A percentile compares a stretch with the other conserved stretches of the same genome.
These are phyloP conservation scores for Plasmodium inui DNA, from an alignment of 169 alveolate species.

Conservation along the genomic window DNA sequence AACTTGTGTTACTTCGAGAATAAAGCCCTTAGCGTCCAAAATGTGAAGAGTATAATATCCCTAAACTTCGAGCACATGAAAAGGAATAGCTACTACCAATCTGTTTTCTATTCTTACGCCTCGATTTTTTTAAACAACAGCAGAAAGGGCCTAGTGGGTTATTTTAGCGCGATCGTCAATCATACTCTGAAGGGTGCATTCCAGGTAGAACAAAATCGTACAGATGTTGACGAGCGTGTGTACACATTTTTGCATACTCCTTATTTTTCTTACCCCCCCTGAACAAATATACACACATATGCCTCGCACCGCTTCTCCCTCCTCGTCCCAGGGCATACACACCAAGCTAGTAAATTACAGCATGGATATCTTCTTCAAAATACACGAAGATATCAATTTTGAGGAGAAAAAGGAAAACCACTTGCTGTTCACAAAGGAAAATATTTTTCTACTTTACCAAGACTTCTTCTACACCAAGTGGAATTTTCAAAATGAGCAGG, in stretches of 20 bases:
- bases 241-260: not conserved
- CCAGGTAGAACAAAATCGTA: conserved; percentile 5
- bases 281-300: not conserved
- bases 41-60: conserved; percentile 54
- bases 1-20: conserved; percentile 66
- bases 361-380: conserved; percentile 57
- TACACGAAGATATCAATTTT: conserved; percentile 67
- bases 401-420: conserved; percentile 54
- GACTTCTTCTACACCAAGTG: conserved; percentile 47
- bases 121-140: conserved; percentile 29
- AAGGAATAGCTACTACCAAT: conserved; percentile 20
- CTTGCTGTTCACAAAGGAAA: conserved; percentile 55
- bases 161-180: conserved; percentile 46
- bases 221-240: not conserved
- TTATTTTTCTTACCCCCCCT: not conserved
- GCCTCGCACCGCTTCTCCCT: not conserved
- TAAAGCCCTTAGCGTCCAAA: conserved; percentile 44
- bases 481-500: conserved; percentile 65
- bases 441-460: conserved; percentile 58
- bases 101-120: conserved; percentile 28
- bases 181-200: conserved; percentile 28
- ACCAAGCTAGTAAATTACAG: conserved; percentile 49
- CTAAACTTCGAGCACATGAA: conserved; percentile 50
- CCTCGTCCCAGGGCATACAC: conserved; percentile 20
- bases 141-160: conserved; percentile 41